Base-by-base conservation (phyloP, 2,329 filamentous ascomycete species). In the Ascosphaera apis region DNA sequence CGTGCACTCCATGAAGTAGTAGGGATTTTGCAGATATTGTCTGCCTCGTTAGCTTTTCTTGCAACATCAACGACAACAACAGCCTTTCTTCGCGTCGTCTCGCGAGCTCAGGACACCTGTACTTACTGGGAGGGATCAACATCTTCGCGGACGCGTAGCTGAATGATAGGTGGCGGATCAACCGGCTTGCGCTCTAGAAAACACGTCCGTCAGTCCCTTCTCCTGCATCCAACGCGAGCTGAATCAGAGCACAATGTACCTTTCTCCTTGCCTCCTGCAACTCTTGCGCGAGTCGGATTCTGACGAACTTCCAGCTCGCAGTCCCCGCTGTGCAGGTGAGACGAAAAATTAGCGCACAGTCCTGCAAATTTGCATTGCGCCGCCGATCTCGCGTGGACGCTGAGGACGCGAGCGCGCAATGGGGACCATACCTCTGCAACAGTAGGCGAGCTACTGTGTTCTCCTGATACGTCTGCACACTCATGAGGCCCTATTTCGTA, bases 161-260 rank as follows among this genome's bases (percentile, higher is more conserved):
- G 73, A 33, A 91, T 62, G 45, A 91, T 79, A 31, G 82, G 82
- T 9, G 82, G 82, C 36, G 58, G 82, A 51, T 92, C 82, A 47
- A 92, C 71, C 5, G 82, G 80, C 54, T 91, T 91, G 44, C 82
- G 74, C 48, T 80, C 77, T 79, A 50, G 38, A 36, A 36, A 35
- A 35, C 18, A 8, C 17, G 34, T 15, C 30, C 27, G 25, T 30
- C 13, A 39, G 16, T 30, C 15, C 34, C 23, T 16, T 13, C 21
- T 33, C 36, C 17, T 12, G 38, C 25, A 25, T 16, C 25, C 25
- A 38, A 15, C 21, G 15, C 38, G 17, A 25, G 37, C 4, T 35
- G 13, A 53, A 36, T 18, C n/a, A 15, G 33, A 17, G 4, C n/a
- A n/a, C n/a, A n/a, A 15, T 19, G 32, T 55, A 77, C 75, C 68